These are phyloP conservation scores for Senna siamea DNA, from an alignment of 306 rosid genomes.

Conservation along the genomic window DNA sequence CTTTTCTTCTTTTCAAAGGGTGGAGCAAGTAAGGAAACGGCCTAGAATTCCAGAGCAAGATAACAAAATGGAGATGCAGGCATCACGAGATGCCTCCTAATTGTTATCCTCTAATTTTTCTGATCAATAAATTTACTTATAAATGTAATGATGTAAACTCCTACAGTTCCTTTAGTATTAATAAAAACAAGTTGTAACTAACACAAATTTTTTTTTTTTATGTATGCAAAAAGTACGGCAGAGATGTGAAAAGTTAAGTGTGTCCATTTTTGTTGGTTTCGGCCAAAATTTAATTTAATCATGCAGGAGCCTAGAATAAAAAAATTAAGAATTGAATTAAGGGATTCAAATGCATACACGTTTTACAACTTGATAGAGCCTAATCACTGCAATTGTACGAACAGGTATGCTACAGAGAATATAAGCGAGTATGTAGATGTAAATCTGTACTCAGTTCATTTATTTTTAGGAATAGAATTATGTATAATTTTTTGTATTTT, in stretches of 20 bases:
- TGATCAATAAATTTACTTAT: neutral
- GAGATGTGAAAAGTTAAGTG: neutral
- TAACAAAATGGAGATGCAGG: neutral
- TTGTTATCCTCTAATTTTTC: neutral
- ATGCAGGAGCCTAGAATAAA: neutral
- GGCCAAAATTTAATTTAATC: neutral
- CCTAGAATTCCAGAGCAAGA: neutral
- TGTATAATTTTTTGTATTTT: too few species aligned
- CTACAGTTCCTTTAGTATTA: neutral
- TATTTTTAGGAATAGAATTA: neutral
- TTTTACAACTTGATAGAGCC: neutral
- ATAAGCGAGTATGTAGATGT: too few species aligned
- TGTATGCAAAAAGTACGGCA: neutral
- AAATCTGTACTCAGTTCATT: neutral
- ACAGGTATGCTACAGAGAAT: neutral
- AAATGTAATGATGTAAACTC: neutral
- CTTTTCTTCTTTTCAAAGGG: neutral
- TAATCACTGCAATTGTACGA: neutral
- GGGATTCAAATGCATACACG: neutral
- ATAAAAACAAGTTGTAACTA: neutral
- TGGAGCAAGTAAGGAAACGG: conserved; percentile 20
- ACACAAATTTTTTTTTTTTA: neutral
- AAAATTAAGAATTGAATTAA: neutral
- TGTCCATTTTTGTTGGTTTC: neutral
- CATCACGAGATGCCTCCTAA: neutral